Conservation (phyloP, 352 stramenopile species). For the Pythium rishiriense region DNA sequence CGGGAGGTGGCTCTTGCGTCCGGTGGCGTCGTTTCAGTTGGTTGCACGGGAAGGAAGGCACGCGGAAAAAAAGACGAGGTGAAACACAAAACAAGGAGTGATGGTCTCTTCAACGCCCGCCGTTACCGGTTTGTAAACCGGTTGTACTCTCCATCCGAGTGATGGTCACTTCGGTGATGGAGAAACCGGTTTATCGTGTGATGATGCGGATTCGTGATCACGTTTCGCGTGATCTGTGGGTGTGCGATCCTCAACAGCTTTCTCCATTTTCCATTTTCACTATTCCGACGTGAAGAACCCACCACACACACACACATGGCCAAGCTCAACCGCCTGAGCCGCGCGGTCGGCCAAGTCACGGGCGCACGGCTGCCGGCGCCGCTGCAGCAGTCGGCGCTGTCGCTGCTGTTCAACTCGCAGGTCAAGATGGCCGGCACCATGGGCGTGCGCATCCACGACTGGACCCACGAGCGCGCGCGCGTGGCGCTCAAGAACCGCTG, state of each 20-base stretch:
- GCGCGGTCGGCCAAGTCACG: slow-evolving; percentile 58
- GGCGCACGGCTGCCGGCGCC: slow-evolving; percentile 35
- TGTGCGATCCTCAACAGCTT: no score
- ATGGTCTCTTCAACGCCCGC: slow-evolving; percentile 28
- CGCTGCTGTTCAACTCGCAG: slow-evolving; percentile 80
- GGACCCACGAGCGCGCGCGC: slow-evolving; percentile 40
- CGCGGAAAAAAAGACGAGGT: neutral
- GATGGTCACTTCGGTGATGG: no score
- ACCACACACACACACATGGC: slow-evolving; percentile 13
- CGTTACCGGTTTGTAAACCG: neutral
- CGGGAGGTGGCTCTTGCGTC: slow-evolving; percentile 8
- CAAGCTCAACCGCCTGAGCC: slow-evolving; percentile 58
- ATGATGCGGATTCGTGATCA: no score
- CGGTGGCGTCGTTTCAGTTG: slow-evolving; percentile 29
- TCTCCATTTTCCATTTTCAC: no score
- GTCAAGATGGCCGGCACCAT: slow-evolving; percentile 83
- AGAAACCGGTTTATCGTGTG: neutral
- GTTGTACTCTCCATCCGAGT: no score
- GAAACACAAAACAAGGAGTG: slow-evolving; percentile 16
- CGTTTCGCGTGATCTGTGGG: no score
- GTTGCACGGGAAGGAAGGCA: neutral
- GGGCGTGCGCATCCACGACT: slow-evolving; percentile 73
- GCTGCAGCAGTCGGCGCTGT: slow-evolving; percentile 51
- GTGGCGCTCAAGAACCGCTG: slow-evolving; percentile 71
- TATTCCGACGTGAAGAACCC: slow-evolving; percentile 15